These are phyloP conservation scores for Dioszegia crocea DNA, from an alignment of 768 basidiomycete species.

Conservation along the genomic window DNA sequence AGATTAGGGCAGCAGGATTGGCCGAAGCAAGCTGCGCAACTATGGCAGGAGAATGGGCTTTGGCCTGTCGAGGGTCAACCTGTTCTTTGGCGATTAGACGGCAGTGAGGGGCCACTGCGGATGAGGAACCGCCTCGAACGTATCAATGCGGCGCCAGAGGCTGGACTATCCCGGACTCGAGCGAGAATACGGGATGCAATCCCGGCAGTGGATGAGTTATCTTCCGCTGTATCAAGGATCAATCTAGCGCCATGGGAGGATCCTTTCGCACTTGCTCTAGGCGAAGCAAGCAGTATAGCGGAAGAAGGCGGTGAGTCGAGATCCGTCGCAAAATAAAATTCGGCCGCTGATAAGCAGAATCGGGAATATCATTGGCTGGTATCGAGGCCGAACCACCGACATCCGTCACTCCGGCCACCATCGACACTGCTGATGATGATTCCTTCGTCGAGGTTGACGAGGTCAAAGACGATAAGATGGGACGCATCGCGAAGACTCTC, in stretches of 20 bases:
- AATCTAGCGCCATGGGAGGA: conserved; percentile 48
- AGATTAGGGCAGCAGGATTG: conserved; percentile 54
- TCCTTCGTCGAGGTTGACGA: conserved; percentile 68
- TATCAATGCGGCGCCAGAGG: conserved; percentile 21
- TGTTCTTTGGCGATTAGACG: conserved; percentile 73
- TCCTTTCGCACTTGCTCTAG: conserved; percentile 42
- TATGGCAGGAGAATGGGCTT: conserved; percentile 73
- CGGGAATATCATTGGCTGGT: conserved; percentile 1
- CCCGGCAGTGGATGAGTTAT: conserved; percentile 43
- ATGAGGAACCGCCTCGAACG: conserved; percentile 55
- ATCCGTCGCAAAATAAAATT: too few species aligned
- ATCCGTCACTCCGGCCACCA: background rate
- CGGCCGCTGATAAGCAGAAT: conserved; percentile 12
- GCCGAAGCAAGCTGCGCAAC: conserved; percentile 57
- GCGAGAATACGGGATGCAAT: conserved; percentile 41
- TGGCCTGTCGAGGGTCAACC: conserved; percentile 63
- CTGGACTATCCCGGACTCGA: conserved; percentile 19
- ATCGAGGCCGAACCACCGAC: background rate
- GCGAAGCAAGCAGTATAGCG: conserved; percentile 30
- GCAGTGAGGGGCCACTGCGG: conserved; percentile 85
- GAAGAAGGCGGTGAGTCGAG: conserved; percentile 25
- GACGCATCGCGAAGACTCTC: conserved; percentile 76
- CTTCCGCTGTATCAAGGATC: conserved; percentile 41
- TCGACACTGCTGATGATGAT: conserved; percentile 26
- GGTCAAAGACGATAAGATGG: conserved; percentile 64